Evolutionary conservation across 106 monocot species (phyloP).

Genomic region (Agapanthus africanus): DNA sequence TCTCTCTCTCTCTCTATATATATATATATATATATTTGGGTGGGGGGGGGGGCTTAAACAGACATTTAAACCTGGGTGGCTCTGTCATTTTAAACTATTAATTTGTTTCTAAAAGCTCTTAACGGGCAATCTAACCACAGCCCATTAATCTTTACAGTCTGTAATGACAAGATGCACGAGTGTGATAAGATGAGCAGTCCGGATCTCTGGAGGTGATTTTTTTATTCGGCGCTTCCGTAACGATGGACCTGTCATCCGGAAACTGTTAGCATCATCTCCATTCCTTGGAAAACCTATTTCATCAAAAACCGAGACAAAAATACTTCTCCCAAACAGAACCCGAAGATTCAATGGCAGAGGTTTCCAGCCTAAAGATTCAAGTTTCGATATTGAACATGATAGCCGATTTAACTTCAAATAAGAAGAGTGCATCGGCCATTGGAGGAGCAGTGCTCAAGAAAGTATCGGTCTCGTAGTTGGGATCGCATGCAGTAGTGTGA

Average conservation of each 20-base stretch:
- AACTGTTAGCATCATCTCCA: conserved; percentile 42
- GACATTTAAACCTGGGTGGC: too few species aligned
- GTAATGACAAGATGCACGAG: conserved; percentile 56
- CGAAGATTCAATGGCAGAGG: conserved; percentile 60
- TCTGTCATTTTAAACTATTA: too few species aligned
- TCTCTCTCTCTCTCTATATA: too few species aligned
- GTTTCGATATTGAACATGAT: conserved; percentile 67
- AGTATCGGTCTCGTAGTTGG: conserved; percentile 81
- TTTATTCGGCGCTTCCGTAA: conserved; percentile 79
- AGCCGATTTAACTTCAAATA: conserved; percentile 47
- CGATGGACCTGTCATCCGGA: conserved; percentile 72
- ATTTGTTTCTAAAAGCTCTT: too few species aligned
- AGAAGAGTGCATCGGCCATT: conserved; percentile 58
- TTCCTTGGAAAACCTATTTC: conserved; percentile 33
- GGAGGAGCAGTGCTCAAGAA: conserved; percentile 65
- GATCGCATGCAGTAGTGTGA: conserved; percentile 56
- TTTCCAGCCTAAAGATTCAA: conserved; percentile 71
- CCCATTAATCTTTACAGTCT: too few species aligned
- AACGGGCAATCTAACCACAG: too few species aligned
- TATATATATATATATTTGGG: too few species aligned
- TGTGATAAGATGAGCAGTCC: conserved; percentile 44
- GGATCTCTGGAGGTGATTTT: conserved; percentile 74
- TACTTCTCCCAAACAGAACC: conserved; percentile 68
- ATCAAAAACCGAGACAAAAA: conserved; percentile 22
- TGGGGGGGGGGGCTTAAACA: too few species aligned